Evolutionary conservation across 2,329 filamentous ascomycete species (phyloP).

Genomic region (Fragosphaeria purpurea): DNA sequence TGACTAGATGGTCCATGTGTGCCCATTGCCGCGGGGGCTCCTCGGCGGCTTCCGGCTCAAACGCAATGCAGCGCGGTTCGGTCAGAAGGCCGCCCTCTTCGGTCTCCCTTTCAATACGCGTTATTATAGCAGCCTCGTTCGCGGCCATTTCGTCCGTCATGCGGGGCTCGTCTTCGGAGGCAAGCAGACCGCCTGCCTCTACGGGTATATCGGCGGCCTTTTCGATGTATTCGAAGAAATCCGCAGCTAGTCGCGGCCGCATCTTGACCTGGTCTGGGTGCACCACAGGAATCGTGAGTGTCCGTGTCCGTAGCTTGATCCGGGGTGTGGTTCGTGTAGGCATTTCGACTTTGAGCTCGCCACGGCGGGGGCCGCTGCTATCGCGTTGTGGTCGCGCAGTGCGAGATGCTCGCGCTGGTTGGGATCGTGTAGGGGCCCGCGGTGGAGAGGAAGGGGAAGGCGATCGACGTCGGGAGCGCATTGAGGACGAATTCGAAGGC

Average conservation of each 20-base stretch:
- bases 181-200: conserved; percentile 47
- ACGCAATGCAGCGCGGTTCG: conserved; percentile 57
- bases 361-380: conserved; percentile 4
- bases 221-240: conserved; percentile 48
- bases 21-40: conserved; percentile 73
- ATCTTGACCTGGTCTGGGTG: conserved; percentile 49
- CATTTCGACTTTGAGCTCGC: conserved; percentile 7
- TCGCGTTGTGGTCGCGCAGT: conserved; percentile 9
- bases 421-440: conserved; percentile 29
- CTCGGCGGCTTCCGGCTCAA: conserved; percentile 59
- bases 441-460: conserved; percentile 30
- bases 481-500: neutral
- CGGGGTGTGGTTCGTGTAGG: conserved; percentile 28
- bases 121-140: conserved; percentile 59
- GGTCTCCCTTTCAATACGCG: conserved; percentile 61
- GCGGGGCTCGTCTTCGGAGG: conserved; percentile 43
- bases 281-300: conserved; percentile 43
- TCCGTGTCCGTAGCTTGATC: conserved; percentile 39
- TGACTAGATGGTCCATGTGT: conserved; percentile 76
- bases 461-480: conserved; percentile 17
- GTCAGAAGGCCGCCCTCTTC: conserved; percentile 68
- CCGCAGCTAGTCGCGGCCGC: conserved; percentile 41
- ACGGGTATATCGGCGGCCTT: conserved; percentile 41
- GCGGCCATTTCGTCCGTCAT: conserved; percentile 53
- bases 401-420: conserved; percentile 18